These are phyloP conservation scores for Tetraselmis chui DNA, from an alignment of 139 green algal genomes.

Conservation along the genomic window DNA sequence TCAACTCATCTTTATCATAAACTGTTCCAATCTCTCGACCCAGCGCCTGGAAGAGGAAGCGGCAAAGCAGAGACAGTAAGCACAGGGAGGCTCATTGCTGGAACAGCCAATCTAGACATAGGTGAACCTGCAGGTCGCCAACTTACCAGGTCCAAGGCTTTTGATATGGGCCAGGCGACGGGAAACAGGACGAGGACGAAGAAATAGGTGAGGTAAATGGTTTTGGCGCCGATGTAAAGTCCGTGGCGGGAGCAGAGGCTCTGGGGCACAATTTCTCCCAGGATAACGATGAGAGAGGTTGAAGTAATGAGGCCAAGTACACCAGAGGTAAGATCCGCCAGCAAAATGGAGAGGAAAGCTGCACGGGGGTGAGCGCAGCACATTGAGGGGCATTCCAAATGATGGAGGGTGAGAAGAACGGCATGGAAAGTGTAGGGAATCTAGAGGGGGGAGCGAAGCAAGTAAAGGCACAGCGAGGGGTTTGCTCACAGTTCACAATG, in stretches of 20 bases:
- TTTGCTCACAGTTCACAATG: conserved; percentile 34
- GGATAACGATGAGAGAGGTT: conserved; percentile 43
- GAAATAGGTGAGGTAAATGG: conserved; percentile 28
- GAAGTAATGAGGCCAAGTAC: conserved; percentile 36
- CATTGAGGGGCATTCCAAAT: too few species aligned
- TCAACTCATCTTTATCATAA: conserved; percentile 46
- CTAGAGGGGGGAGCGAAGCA: neutral
- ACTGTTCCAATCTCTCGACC: conserved; percentile 48
- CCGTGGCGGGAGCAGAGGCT: conserved; percentile 48
- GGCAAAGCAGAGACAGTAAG: neutral
- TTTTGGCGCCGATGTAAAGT: conserved; percentile 45
- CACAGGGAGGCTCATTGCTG: neutral
- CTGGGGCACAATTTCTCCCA: conserved; percentile 64
- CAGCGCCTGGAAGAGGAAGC: conserved; percentile 16
- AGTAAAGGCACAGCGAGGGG: neutral
- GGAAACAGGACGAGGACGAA: conserved; percentile 38
- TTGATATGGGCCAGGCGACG: conserved; percentile 44
- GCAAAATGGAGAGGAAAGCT: conserved; percentile 41
- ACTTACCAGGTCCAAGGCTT: conserved; percentile 41
- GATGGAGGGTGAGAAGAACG: too few species aligned
- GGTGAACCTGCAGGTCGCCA: neutral
- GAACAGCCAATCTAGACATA: neutral
- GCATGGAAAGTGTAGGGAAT: too few species aligned
- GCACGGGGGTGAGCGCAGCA: too few species aligned
- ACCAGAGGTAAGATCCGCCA: conserved; percentile 32